Evolutionary conservation across 139 green algal genomes (phyloP), one percentile per base, ranked within the genome.

Genomic region (Raphidocelis subcapitata): DNA sequence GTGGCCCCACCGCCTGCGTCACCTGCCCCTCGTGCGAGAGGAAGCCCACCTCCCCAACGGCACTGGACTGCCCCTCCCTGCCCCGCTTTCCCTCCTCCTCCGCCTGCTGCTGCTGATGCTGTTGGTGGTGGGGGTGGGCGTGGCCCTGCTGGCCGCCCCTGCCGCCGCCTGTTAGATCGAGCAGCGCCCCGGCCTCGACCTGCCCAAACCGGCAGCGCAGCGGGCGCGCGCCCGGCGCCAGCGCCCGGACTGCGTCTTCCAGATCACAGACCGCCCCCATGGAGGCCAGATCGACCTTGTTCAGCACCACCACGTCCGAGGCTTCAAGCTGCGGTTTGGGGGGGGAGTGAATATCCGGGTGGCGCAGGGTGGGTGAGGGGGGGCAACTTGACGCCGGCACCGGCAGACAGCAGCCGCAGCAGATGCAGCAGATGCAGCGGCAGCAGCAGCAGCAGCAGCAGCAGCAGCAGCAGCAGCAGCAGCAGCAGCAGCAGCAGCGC

Each of bases 231-330:
- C 73, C 69, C 0, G 83, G 80, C 10, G 66, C 61, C 60, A 81
- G n/a, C 36, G 26, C 12, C 32, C 61, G 66, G 26, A 89, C 28
- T 12, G 5, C 10, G 47, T 89, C 83, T 56, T 89, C 83, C 31
- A 85, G 24, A 31, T 74, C 80, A 36, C 74, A 49, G 57, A 84
- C 63, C 21, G 26, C 35, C 15, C 67, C 75, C 72, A 86, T 72
- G 2, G 46, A 41, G 16, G 67, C 77, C 56, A 89, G 78, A 65
- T 89, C 84, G 72, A 75, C 83, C 81, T 89, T 89, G 81, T 87
- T 89, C 20, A 89, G 36, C 5, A 89, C 65, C 8, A 87, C 79
- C 15, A 89, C 54, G 49, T 89, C 84, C 2, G 77, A 70, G 29
- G 41, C 74, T 16, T 33, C 4, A 41, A 75, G 44, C 74, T 74